Evolutionary conservation across 2,329 filamentous ascomycete species (phyloP), one percentile per base, ranked within the genome.

Genomic region (Sporothrix brunneoviolacea): DNA sequence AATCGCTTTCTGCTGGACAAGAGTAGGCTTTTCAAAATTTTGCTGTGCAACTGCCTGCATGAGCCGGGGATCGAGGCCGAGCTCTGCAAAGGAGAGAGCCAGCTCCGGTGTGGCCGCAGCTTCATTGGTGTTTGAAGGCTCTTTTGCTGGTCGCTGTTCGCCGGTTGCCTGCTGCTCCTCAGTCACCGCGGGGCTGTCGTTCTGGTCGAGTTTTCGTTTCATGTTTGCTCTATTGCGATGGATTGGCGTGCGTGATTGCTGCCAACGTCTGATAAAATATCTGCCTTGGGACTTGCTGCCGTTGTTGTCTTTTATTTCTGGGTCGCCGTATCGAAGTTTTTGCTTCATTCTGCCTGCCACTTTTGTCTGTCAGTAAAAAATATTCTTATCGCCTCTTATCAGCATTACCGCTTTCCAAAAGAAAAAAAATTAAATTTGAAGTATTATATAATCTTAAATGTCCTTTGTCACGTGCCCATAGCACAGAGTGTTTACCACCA

Each of bases 1-100:
- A 55, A 98, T 95, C 1, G 88, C 88, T 67, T 86, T 84, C 37
- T 82, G 79, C 68, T 98, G 93, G 2, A 97, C 87, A 12, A 84
- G 77, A n/a, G 93, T 97, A 13, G 93, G 93, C 52, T 83, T 82
- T 55, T 84, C 77, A 71, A 91, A 97, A 66, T 86, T 84, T 67
- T 93, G 86, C 64, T 86, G 84, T 41, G 85, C 84, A 59, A 97
- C 79, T 49, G 87, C 90, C 72, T 95, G 88, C 30, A 96, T 75
- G 27, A 98, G 74, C 58, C 93, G 83, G 9, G 89, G 71, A 64
- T 98, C 93, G 55, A 98, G 82, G 55, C 82, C 83, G 54, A 97
- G 77, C 51, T 82, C 78, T 57, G 84, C 76, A 63, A 97, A 98
- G 4, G 82, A 47, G 10, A 54, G 81, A 47, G 70, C 64, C 18